Base-by-base conservation (phyloP, 768 basidiomycete species). In the Pisolithus microcarpus region DNA sequence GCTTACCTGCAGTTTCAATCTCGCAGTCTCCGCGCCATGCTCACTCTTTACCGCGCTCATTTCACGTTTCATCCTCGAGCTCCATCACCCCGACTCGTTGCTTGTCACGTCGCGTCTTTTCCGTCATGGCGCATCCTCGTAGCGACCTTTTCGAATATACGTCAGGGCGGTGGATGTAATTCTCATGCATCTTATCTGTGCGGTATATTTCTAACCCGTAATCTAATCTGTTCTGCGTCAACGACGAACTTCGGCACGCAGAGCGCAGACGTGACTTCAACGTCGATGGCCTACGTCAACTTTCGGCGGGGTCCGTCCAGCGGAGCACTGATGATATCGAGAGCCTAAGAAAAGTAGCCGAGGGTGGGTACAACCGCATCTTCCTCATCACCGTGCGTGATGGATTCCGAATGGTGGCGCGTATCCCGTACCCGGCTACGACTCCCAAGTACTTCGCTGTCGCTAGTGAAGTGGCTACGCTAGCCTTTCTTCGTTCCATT, bases 211-310 rank as follows among this genome's bases (percentile, higher is more conserved):
- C 64, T 65, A 54, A 70, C 53, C 15, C 53, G 39, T 65, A 54
- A 55, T 65, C 53, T 49, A 38, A 51, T 47, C 36, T 53, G 31
- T 65, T 65, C 62, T 74, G 73, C 48, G 30, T 66, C 58, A 75
- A 76, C 62, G 62, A 74, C 52, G 68, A 45, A 50, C 74, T 76
- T 70, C 76, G 74, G 58, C 75, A 56, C 54, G 59, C 55, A 65
- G 75, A 80, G 65, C 76, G 72, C 48, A 73, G 60, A 49, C 67
- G 30, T 48, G 64, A 54, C 10, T 76, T 77, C 65, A 48, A 76
- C 44, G 67, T 71, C 65, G 62, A 66, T 7, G 71, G 48, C 61
- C 68, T 75, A 15, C 13, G 48, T 50, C 70, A 65, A 63, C 72
- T 78, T 61, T 71, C 74, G 52, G 75, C 74, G 7, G 16, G 72